Conservation (phyloP, 768 basidiomycete genomes). For the Leccinum subgranulosum region DNA sequence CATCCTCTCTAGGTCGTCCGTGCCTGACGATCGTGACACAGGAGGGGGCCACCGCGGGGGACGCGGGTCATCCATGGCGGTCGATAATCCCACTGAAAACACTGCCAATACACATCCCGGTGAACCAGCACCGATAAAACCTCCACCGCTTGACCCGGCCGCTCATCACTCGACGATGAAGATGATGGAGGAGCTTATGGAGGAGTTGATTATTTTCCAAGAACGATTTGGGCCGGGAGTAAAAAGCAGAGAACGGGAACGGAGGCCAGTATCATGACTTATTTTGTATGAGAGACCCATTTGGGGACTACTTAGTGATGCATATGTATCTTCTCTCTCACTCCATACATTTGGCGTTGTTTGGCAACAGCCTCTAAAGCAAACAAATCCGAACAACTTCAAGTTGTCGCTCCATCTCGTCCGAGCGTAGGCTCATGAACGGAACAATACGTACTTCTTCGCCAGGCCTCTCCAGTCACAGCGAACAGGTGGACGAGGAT, state of each 20-base stretch:
- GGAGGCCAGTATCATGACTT: conserved; percentile 38
- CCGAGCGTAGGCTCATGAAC: conserved; percentile 8
- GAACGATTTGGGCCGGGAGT: conserved; percentile 73
- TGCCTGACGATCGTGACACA: conserved; percentile 15
- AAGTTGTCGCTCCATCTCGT: no score
- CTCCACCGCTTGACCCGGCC: conserved; percentile 4
- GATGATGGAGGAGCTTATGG: conserved; percentile 89
- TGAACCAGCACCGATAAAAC: conserved; percentile 10
- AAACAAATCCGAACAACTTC: conserved; percentile 17
- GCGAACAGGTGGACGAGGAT: conserved; percentile 22
- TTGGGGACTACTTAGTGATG: conserved; percentile 1
- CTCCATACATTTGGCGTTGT: conserved; percentile 21
- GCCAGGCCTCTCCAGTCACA: conserved; percentile 15
- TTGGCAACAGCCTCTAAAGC: conserved; percentile 25
- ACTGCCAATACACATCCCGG: conserved; percentile 13
- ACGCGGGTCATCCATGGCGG: conserved; percentile 32
- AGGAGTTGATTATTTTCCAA: conserved; percentile 85
- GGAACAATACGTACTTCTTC: conserved; percentile 4
- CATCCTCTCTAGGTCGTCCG: conserved; percentile 4
- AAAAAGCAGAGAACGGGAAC: conserved; percentile 51
- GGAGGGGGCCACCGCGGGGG: conserved; percentile 10
- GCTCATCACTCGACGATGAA: conserved; percentile 54
- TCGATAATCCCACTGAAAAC: conserved; percentile 25
- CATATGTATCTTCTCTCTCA: conserved; percentile 8
- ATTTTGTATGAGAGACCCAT: conserved; percentile 5